Conservation (phyloP, 2,329 filamentous ascomycete genomes). For the Xylaria sp. region DNA sequence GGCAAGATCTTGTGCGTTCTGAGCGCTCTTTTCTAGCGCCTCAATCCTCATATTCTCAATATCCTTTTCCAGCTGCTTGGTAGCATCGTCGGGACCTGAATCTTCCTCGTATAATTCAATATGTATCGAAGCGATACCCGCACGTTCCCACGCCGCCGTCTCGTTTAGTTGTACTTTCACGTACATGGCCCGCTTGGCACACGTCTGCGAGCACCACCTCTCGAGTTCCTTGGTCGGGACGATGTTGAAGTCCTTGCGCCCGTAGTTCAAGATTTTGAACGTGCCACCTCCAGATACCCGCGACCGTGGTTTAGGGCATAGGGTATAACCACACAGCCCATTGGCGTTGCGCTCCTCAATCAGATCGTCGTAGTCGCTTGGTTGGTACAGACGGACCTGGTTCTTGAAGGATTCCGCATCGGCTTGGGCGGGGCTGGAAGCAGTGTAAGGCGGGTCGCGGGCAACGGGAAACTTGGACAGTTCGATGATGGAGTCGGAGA, state of each 20-base stretch:
- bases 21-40: conserved; percentile 41
- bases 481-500: conserved; percentile 76
- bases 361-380: conserved; percentile 87
- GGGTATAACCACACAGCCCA: conserved; percentile 81
- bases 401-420: conserved; percentile 75
- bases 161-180: conserved; percentile 89
- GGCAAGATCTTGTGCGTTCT: conserved; percentile 47
- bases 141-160: conserved; percentile 85
- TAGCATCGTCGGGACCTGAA: conserved; percentile 32
- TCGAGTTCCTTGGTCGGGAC: conserved; percentile 78
- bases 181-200: conserved; percentile 83
- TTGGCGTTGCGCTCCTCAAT: conserved; percentile 90
- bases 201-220: conserved; percentile 86
- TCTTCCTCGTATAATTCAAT: conserved; percentile 75
- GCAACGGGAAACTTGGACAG: conserved; percentile 70
- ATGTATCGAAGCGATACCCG: conserved; percentile 64
- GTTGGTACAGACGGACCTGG: conserved; percentile 79
- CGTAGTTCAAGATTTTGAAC: conserved; percentile 72
- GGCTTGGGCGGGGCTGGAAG: conserved; percentile 59
- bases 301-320: conserved; percentile 76
- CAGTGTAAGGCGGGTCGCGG: conserved; percentile 43
- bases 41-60: conserved; percentile 36
- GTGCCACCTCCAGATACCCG: conserved; percentile 67
- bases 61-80: conserved; percentile 34
- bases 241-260: conserved; percentile 70